Evolutionary conservation across 208 protist species (phyloP).

Genomic region (Lotmaria passim): DNA sequence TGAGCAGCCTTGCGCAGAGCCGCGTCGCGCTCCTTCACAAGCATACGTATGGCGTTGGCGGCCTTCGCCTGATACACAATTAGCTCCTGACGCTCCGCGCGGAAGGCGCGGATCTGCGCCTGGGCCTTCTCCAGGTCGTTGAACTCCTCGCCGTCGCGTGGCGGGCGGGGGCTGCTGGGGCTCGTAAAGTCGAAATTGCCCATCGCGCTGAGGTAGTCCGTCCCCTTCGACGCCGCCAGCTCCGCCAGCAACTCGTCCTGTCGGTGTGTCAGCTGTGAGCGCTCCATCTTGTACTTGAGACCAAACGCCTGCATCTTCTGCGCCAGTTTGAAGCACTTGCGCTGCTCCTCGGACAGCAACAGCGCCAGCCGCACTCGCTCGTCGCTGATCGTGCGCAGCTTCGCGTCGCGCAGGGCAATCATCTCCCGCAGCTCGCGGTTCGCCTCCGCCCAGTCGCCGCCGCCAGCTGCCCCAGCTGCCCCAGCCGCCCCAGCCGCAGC

Average conservation of each 20-base stretch:
- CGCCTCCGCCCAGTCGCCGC: constrained; percentile 46
- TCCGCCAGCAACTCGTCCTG: constrained; percentile 65
- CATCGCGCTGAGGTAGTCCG: constrained; percentile 76
- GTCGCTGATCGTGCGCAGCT: constrained; percentile 54
- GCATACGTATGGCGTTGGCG: constrained; percentile 74
- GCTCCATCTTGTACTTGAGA: constrained; percentile 64
- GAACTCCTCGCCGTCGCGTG: constrained; percentile 20
- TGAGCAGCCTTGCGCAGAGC: constrained; percentile 22
- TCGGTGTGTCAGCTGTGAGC: constrained; percentile 35
- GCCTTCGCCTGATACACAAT: constrained; percentile 80
- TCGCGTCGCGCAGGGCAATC: constrained; percentile 50
- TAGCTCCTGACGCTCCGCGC: constrained; percentile 64
- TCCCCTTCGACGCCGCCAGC: constrained; percentile 68
- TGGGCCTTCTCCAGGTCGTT: constrained; percentile 39
- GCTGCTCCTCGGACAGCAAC: constrained; percentile 71
- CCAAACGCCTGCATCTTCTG: constrained; percentile 67
- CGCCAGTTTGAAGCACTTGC: constrained; percentile 66
- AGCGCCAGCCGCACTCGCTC: constrained; percentile 74
- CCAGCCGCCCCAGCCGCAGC: not conserved
- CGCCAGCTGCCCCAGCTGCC: not conserved
- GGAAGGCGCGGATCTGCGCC: constrained; percentile 48
- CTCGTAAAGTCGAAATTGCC: constrained; percentile 19
- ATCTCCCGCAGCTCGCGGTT: constrained; percentile 58
- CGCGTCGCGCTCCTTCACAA: constrained; percentile 67
- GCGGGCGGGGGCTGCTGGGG: constrained; percentile 22